Percentiles rank a stretch among this genome's conserved stretches.
Evolutionary conservation across 1,284 basidiomycete genomes (phyloP).

Genomic region (Austroboletus rostrupii): DNA sequence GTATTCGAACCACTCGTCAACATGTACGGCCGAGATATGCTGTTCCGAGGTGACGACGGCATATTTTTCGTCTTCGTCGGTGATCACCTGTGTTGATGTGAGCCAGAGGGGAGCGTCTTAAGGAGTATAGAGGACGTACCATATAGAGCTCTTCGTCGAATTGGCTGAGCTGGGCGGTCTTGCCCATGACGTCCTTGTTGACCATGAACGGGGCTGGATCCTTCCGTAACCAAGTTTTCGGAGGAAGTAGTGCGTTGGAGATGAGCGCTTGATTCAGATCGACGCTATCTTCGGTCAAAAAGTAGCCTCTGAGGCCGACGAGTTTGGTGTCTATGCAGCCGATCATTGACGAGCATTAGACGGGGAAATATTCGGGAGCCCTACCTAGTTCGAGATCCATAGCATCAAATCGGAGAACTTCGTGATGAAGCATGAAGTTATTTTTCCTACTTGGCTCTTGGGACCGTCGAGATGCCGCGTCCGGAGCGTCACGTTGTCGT

Average conservation of each 20-base stretch:
- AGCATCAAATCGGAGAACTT: slow-evolving; percentile 90
- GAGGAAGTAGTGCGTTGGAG: slow-evolving; percentile 93
- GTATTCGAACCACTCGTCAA: slow-evolving; percentile 96
- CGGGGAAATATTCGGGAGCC: not conserved
- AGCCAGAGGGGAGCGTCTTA: not conserved
- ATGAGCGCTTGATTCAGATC: slow-evolving; percentile 97
- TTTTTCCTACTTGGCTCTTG: slow-evolving; percentile 56
- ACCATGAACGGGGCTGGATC: slow-evolving; percentile 98
- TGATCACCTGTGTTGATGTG: slow-evolving; percentile 59
- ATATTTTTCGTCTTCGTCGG: slow-evolving; percentile 95
- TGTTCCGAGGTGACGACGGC: slow-evolving; percentile 98
- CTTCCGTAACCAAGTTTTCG: slow-evolving; percentile 85
- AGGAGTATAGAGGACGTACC: slow-evolving; percentile 36
- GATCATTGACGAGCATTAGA: not conserved
- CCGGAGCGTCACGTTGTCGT: slow-evolving; percentile 82
- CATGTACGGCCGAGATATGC: slow-evolving; percentile 93
- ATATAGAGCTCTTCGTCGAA: slow-evolving; percentile 99
- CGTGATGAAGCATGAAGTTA: slow-evolving; percentile 92
- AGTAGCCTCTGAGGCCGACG: slow-evolving; percentile 94
- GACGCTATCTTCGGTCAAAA: slow-evolving; percentile 91
- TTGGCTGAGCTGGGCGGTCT: slow-evolving; percentile 96
- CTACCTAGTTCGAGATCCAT: slow-evolving; percentile 94
- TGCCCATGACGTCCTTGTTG: slow-evolving; percentile 96
- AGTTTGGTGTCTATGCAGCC: slow-evolving; percentile 86
- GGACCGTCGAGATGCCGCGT: slow-evolving; percentile 88